These are phyloP conservation scores for Scenedesmus sp. DNA, from an alignment of 163 green algal genomes.

Conservation along the genomic window DNA sequence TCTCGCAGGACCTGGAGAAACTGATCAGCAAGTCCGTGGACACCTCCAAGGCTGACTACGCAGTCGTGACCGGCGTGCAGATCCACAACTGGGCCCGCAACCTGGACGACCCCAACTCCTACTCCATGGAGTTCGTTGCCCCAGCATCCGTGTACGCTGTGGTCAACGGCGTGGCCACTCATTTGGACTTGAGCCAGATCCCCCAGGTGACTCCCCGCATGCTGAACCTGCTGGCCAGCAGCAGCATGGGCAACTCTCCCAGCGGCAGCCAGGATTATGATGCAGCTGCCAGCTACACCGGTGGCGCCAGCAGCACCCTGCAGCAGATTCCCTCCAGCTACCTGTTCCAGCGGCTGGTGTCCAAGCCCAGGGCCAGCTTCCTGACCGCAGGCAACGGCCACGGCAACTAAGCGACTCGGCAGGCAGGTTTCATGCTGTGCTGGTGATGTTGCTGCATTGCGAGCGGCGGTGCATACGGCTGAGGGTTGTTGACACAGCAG, in stretches of 20 bases:
- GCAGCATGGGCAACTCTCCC: constrained; percentile 24
- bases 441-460: neutral
- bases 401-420: neutral
- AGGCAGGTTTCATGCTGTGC: neutral
- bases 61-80: constrained; percentile 90
- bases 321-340: constrained; percentile 50
- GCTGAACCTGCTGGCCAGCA: constrained; percentile 49
- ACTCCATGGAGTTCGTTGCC: constrained; percentile 86
- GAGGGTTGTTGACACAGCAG: neutral
- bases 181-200: constrained; percentile 49
- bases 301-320: constrained; percentile 51
- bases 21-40: constrained; percentile 87
- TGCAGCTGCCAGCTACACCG: neutral
- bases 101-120: constrained; percentile 63
- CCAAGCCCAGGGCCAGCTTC: constrained; percentile 27
- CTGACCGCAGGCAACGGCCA: constrained; percentile 48
- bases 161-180: constrained; percentile 47
- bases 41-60: constrained; percentile 87
- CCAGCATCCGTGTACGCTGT: constrained; percentile 55
- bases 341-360: constrained; percentile 45
- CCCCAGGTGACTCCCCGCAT: constrained; percentile 47
- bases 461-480: neutral
- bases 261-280: neutral
- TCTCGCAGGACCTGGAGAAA: constrained; percentile 82
- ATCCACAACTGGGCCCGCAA: constrained; percentile 85